Conservation (phyloP, 1,284 basidiomycete species). For the Lignosus rhinocerotis region DNA sequence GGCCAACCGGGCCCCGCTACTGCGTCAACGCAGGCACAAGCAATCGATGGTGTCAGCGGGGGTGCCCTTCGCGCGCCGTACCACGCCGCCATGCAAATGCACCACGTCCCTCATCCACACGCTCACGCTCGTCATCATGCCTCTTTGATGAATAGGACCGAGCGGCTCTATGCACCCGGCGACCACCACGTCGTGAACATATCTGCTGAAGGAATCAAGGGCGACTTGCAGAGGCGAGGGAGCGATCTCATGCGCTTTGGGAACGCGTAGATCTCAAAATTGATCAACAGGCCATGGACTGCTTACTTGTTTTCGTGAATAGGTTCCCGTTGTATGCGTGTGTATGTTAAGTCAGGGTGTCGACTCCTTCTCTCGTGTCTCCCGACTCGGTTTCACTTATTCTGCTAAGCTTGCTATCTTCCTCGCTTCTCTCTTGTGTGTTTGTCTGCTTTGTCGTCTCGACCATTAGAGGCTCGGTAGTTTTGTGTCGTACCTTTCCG, state of each 20-base stretch:
- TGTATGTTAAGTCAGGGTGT: not conserved
- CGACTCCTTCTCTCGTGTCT: not conserved
- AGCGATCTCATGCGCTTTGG: conserved; percentile 49
- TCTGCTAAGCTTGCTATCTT: conserved; percentile 16
- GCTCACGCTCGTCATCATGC: conserved; percentile 70
- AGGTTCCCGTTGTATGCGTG: not conserved
- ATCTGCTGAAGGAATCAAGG: conserved; percentile 32
- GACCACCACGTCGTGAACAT: conserved; percentile 34
- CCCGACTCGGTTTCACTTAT: conserved; percentile 10
- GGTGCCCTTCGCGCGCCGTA: conserved; percentile 49
- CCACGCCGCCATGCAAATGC: conserved; percentile 54
- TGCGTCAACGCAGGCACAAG: not conserved
- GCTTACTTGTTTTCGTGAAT: not conserved
- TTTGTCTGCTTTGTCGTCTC: not conserved
- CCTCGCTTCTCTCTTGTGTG: not conserved
- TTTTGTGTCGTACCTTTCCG: no score
- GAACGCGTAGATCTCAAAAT: conserved; percentile 29
- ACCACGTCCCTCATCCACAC: conserved; percentile 76
- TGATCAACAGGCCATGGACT: conserved; percentile 14
- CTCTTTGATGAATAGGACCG: conserved; percentile 42
- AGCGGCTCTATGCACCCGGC: conserved; percentile 41
- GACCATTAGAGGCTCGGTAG: conserved; percentile 6
- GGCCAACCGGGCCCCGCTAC: conserved; percentile 7
- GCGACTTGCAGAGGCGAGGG: conserved; percentile 44
- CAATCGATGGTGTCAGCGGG: conserved; percentile 9